These are phyloP conservation scores for Xanthoceras sorbifolium DNA, from an alignment of 345 rosid species.

Conservation along the genomic window DNA sequence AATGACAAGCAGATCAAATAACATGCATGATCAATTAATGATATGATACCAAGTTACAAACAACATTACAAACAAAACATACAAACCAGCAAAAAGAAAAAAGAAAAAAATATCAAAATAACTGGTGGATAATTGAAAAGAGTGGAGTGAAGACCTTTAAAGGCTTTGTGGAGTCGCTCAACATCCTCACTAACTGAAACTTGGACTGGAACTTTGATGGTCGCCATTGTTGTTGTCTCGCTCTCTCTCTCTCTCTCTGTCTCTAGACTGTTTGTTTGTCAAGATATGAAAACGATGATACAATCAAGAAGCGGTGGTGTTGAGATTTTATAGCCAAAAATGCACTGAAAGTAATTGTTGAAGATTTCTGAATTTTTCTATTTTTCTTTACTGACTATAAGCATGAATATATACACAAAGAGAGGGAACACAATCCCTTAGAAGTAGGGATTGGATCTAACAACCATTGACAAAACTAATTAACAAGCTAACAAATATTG, in stretches of 20 bases:
- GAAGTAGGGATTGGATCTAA: no score
- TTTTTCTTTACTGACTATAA: no score
- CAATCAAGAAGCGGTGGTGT: neutral
- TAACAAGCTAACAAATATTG: no score
- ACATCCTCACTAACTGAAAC: slow-evolving; percentile 76
- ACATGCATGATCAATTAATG: neutral
- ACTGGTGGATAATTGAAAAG: neutral
- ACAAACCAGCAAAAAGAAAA: no score
- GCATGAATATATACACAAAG: no score
- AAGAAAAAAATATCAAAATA: neutral
- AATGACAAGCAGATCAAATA: neutral
- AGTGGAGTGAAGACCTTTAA: slow-evolving; percentile 44
- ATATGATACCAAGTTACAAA: slow-evolving; percentile 3
- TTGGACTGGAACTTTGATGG: slow-evolving; percentile 58
- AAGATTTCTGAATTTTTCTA: no score
- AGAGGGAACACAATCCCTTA: no score
- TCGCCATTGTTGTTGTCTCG: slow-evolving; percentile 52
- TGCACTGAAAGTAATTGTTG: no score
- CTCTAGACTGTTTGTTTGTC: slow-evolving; percentile 19
- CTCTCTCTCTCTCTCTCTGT: slow-evolving; percentile 6
- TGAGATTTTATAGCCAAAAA: neutral
- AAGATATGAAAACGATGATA: slow-evolving; percentile 18
- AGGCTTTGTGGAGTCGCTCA: slow-evolving; percentile 87
- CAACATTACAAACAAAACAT: neutral
- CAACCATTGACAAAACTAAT: no score